These are phyloP conservation scores for Fusarium euwallaceae DNA, from an alignment of 2,329 filamentous ascomycete species.

Conservation along the genomic window DNA sequence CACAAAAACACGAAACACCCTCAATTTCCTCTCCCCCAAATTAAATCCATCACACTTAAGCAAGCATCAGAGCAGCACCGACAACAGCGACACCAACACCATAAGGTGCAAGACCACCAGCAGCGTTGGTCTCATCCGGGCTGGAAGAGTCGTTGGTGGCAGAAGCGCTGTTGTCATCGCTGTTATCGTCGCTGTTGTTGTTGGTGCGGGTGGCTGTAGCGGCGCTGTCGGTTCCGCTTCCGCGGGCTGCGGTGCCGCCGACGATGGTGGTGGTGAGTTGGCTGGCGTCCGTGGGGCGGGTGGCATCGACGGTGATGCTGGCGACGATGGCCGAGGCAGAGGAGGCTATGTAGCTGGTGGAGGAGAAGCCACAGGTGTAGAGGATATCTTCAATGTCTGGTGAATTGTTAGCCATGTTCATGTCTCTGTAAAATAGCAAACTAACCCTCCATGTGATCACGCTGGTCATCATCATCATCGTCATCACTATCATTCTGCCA, in stretches of 20 bases:
- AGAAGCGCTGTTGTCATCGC: constrained; percentile 10
- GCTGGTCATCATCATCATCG: constrained; percentile 34
- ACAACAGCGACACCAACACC: constrained; percentile 35
- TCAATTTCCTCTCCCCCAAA: neutral
- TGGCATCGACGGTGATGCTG: constrained; percentile 50
- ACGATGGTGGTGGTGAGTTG: constrained; percentile 54
- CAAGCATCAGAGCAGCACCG: constrained; percentile 38
- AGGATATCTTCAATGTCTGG: constrained; percentile 54
- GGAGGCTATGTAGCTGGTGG: constrained; percentile 47
- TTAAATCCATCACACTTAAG: constrained; percentile 12
- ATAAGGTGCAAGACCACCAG: constrained; percentile 28
- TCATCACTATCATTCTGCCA: constrained; percentile 34
- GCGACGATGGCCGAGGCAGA: constrained; percentile 44
- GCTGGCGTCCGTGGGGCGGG: constrained; percentile 48
- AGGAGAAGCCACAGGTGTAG: constrained; percentile 52
- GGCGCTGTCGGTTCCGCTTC: constrained; percentile 12
- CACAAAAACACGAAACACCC: neutral
- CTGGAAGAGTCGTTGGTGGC: constrained; percentile 25
- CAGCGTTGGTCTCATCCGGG: constrained; percentile 35
- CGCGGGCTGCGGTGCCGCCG: constrained; percentile 27
- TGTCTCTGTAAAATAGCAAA: neutral
- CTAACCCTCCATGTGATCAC: constrained; percentile 43
- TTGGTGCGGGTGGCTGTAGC: constrained; percentile 22
- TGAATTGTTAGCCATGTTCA: neutral
- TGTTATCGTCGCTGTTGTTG: neutral